Conservation (phyloP, 139 green algal species). For the Chlorella sp. region DNA sequence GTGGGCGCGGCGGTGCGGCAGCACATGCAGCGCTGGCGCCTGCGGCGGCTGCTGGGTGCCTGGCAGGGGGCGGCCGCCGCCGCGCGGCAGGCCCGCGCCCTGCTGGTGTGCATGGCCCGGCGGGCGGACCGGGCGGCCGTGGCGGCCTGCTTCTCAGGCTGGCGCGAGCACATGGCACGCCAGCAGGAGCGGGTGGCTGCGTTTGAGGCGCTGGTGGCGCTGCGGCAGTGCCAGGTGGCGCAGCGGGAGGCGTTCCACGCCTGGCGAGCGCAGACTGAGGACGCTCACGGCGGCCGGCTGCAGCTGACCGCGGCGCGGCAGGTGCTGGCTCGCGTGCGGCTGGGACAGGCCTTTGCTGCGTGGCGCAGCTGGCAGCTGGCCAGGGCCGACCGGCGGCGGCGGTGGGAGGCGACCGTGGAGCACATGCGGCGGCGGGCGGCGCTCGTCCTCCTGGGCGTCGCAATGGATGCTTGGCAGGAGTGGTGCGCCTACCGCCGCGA, state of each 20-base stretch:
- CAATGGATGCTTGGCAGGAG: slow-evolving; percentile 26
- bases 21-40: slow-evolving; percentile 19
- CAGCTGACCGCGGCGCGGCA: slow-evolving; percentile 17
- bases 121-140: neutral
- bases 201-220: slow-evolving; percentile 24
- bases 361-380: slow-evolving; percentile 15
- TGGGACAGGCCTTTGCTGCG: neutral
- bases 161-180: slow-evolving; percentile 2
- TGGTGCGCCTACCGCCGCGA: neutral
- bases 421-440: slow-evolving; percentile 5
- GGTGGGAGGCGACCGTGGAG: slow-evolving; percentile 6
- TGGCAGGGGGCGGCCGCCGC: slow-evolving; percentile 17
- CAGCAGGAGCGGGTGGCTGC: slow-evolving; percentile 6
- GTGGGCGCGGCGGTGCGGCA: slow-evolving; percentile 12
- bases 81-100: neutral
- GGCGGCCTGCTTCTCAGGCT: slow-evolving; percentile 12
- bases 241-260: slow-evolving; percentile 19
- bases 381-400: slow-evolving; percentile 8
- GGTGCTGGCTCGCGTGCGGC: slow-evolving; percentile 11
- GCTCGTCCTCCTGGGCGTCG: neutral
- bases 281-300: slow-evolving; percentile 1
- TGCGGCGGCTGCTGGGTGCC: slow-evolving; percentile 3
- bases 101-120: slow-evolving; percentile 12
- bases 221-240: slow-evolving; percentile 14
- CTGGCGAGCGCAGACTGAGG: slow-evolving; percentile 19